Evolutionary conservation across 202 grass and related monocot species (phyloP).

Genomic region (Alloteropsis angusta): DNA sequence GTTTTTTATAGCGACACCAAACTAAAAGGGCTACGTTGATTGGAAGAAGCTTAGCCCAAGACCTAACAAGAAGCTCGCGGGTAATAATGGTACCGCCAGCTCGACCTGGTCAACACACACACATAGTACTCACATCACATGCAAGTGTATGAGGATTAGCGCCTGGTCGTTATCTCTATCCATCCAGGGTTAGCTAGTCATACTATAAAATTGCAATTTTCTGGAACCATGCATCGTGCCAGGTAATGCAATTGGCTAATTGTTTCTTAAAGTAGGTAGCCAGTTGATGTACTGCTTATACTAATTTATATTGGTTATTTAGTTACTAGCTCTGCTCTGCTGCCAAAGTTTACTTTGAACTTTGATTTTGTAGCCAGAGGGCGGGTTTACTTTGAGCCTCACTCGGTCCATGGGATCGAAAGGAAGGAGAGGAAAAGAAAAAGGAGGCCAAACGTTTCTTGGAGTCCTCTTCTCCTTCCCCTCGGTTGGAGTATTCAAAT

Average conservation of each 20-base stretch:
- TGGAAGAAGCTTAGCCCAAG: neutral
- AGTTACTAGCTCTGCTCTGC: neutral
- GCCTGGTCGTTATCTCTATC: neutral
- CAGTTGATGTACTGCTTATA: neutral
- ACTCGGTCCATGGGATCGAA: neutral
- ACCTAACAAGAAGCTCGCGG: neutral
- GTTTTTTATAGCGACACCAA: too few species aligned
- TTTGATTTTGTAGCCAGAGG: neutral
- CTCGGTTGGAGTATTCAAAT: neutral
- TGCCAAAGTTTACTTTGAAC: constrained; percentile 6
- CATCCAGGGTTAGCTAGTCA: neutral
- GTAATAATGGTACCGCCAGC: neutral
- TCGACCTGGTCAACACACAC: neutral
- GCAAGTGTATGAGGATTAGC: neutral
- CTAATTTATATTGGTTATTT: neutral
- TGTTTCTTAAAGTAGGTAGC: neutral
- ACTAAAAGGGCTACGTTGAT: neutral
- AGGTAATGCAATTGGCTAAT: neutral
- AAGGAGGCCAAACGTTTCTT: neutral
- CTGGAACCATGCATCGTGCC: neutral
- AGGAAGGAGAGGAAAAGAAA: neutral
- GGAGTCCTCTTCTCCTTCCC: neutral
- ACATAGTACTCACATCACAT: neutral
- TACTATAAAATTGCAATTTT: neutral
- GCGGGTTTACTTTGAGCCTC: neutral